Conservation (phyloP, 768 basidiomycete genomes). For the Podaxis pistillaris region DNA sequence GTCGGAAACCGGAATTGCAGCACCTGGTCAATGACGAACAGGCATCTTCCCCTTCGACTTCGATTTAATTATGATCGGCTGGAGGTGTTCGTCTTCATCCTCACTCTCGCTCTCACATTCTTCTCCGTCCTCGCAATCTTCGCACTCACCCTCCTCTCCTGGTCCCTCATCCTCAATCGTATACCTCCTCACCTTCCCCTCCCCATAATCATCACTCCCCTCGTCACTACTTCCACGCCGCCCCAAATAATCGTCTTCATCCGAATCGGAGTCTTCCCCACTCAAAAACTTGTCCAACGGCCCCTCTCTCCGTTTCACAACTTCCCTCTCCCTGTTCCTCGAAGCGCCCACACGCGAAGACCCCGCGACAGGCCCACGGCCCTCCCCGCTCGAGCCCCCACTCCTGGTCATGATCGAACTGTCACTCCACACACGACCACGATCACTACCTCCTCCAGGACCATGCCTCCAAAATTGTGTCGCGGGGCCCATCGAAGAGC, state of each 20-base stretch:
- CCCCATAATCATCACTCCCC: slow-evolving; percentile 5
- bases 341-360: not conserved
- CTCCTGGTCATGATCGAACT: not conserved
- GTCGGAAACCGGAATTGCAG: not conserved
- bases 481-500: slow-evolving; percentile 9
- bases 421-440: not conserved
- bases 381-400: not conserved
- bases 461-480: slow-evolving; percentile 12
- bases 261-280: slow-evolving; percentile 3
- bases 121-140: slow-evolving; percentile 31
- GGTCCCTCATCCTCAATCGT: slow-evolving; percentile 12
- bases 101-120: slow-evolving; percentile 14
- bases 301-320: slow-evolving; percentile 1
- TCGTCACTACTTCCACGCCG: not conserved
- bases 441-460: not conserved
- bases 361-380: not conserved
- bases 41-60: not conserved
- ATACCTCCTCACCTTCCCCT: slow-evolving; percentile 1
- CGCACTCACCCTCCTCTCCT: slow-evolving; percentile 21
- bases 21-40: not conserved
- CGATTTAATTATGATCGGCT: slow-evolving; percentile 7
- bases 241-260: not conserved
- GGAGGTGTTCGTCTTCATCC: slow-evolving; percentile 3
- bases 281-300: slow-evolving; percentile 13
- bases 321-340: not conserved